Percentiles rank a stretch among this genome's conserved stretches.
phyloP scores from a whole-genome alignment of 805 yeast genomes.

The Komagataella phaffii region DNA sequence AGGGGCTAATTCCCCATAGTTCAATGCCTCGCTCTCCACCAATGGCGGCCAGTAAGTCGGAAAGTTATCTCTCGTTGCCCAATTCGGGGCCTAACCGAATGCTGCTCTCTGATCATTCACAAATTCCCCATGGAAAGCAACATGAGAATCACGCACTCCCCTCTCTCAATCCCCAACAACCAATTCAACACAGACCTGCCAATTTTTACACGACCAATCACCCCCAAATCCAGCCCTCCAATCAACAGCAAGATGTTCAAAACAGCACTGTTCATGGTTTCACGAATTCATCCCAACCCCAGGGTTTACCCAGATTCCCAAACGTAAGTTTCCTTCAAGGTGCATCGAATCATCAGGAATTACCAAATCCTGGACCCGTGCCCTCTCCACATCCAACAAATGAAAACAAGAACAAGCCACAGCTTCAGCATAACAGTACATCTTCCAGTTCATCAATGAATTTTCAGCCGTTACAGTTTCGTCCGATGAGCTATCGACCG shows the following conservation, averaged over 20 bases:
- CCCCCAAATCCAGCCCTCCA: not conserved
- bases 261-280: not conserved
- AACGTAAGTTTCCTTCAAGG: not conserved
- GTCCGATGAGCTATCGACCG: not conserved
- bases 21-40: not conserved
- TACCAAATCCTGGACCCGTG: not conserved
- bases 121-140: not conserved
- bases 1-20: not conserved
- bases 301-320: not conserved
- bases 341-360: not conserved
- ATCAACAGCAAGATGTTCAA: not conserved
- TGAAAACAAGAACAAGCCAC: not conserved
- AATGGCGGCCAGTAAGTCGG: not conserved
- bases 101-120: not conserved
- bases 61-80: not conserved
- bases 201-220: not conserved
- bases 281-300: not conserved
- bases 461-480: not conserved
- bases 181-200: not conserved
- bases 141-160: not conserved
- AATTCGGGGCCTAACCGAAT: not conserved
- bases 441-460: not conserved
- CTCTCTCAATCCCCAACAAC: not conserved
- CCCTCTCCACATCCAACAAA: no score
- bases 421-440: not conserved